Percentiles rank a stretch among this genome's conserved stretches.
Evolutionary conservation across 768 basidiomycete genomes (phyloP).

Genomic region (Sarcomyxa edulis): DNA sequence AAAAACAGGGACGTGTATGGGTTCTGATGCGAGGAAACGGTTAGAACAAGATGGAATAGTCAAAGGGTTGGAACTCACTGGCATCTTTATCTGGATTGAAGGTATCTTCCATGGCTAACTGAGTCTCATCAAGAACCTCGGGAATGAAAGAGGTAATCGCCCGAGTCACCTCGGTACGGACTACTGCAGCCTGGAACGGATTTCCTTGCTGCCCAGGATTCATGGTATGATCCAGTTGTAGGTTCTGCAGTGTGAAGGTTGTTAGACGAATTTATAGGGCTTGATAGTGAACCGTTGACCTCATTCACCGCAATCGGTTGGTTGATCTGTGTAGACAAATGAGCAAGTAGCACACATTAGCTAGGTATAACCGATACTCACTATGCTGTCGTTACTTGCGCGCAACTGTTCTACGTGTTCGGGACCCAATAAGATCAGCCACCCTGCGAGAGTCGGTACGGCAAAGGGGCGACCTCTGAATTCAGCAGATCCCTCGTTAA

Average conservation of each 20-base stretch:
- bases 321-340: constrained; percentile 4
- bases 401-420: constrained; percentile 2
- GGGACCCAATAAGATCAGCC: background rate
- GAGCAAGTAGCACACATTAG: too few species aligned
- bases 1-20: constrained; percentile 2
- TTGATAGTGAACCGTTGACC: background rate
- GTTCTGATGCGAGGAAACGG: background rate
- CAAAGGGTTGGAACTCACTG: background rate
- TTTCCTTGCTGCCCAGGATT: background rate
- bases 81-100: background rate
- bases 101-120: constrained; percentile 1
- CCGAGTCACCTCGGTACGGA: constrained; percentile 5
- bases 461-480: constrained; percentile 2
- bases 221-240: constrained; percentile 5
- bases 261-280: background rate
- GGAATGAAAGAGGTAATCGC: constrained; percentile 6
- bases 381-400: constrained; percentile 1
- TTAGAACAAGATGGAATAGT: background rate
- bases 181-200: constrained; percentile 2
- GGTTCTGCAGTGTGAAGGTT: background rate
- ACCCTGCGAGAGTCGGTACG: background rate
- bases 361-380: too few species aligned
- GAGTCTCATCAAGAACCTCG: constrained; percentile 4
- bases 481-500: background rate
- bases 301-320: constrained; percentile 1